Evolutionary conservation across 805 yeast species (phyloP), one percentile per base, ranked within the genome.

Genomic region (Lipomyces orientalis): DNA sequence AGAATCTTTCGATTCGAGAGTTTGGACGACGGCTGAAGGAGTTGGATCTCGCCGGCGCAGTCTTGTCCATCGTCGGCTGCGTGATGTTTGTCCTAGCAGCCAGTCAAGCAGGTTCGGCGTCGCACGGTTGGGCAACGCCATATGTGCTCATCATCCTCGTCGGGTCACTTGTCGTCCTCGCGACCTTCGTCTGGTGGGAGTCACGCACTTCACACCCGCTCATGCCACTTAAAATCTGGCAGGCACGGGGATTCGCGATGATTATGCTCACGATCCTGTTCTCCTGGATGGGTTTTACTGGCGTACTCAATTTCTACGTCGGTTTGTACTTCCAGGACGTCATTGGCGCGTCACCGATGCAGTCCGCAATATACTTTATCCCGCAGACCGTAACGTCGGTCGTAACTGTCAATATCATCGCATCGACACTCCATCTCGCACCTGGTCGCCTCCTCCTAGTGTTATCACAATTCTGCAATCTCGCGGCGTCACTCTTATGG

Each of bases 191-290:
- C 8, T 83, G 80, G 69, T 86, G 84, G 73, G 56, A 71, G 2
- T 79, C 79, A 55, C 64, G 81, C 0, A 82, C 85, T 1, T 56
- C 66, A 54, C 72, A 75, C n/a, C 86, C 87, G n/a, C 72, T 84
- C 22, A 81, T 84, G 82, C 86, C 86, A 10, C 79, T 83, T 79
- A 63, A 67, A 49, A 74, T 84, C 65, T 84, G 84, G 81, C 76
- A 73, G 57, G 79, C 74, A 62, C 75, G 70, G 34, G 80, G 81
- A 52, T 84, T 84, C 59, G 74, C 80, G 16, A 54, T 82, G 1
- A 75, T 80, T 61, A 81, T 83, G 83, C 62, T 75, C 4, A 75
- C 82, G 60, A 73, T 78, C 8, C 65, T 77, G 1, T 71, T 80
- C n/a, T 75, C 78, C 5, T 84, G 85, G 85, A 78, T 82, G 78